A percentile compares a stretch with the other conserved stretches of the same genome.
Conservation (phyloP, 306 rosid species). For the Quercus ilex region DNA sequence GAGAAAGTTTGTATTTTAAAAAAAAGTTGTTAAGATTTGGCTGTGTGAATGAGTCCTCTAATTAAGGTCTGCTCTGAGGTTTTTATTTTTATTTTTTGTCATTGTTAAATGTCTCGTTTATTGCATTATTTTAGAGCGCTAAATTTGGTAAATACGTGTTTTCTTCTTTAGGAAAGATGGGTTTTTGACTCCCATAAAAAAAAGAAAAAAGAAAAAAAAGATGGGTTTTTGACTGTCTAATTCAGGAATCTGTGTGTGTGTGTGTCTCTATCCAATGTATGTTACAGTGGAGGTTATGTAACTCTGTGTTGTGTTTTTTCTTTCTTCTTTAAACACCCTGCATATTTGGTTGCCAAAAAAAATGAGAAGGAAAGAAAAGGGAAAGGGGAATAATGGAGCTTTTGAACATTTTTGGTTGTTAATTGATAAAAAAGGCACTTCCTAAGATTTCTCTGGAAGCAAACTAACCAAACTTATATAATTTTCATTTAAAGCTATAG, state of each 20-base stretch:
- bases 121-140: slow-evolving; percentile 14
- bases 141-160: slow-evolving; percentile 31
- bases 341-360: slow-evolving; percentile 27
- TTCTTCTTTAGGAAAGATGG: slow-evolving; percentile 19
- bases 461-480: not conserved
- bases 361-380: not conserved
- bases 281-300: not conserved
- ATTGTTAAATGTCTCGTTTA: not conserved
- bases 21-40: slow-evolving; percentile 6
- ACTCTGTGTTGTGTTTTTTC: not conserved
- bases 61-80: slow-evolving; percentile 11
- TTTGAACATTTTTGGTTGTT: not conserved
- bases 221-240: slow-evolving; percentile 3
- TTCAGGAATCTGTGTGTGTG: slow-evolving; percentile 11
- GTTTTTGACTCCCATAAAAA: not conserved
- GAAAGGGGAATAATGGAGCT: not conserved
- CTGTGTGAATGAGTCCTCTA: not conserved
- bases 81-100: not conserved
- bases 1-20: not conserved
- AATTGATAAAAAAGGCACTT: not conserved
- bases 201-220: too few species aligned
- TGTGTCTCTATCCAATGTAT: slow-evolving; percentile 41
- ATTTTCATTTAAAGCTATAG: not conserved
- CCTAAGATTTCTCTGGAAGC: not conserved
- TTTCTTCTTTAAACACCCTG: slow-evolving; percentile 5